These are phyloP conservation scores for Coriolopsis trogii DNA, from an alignment of 1,284 basidiomycete species.

Conservation along the genomic window DNA sequence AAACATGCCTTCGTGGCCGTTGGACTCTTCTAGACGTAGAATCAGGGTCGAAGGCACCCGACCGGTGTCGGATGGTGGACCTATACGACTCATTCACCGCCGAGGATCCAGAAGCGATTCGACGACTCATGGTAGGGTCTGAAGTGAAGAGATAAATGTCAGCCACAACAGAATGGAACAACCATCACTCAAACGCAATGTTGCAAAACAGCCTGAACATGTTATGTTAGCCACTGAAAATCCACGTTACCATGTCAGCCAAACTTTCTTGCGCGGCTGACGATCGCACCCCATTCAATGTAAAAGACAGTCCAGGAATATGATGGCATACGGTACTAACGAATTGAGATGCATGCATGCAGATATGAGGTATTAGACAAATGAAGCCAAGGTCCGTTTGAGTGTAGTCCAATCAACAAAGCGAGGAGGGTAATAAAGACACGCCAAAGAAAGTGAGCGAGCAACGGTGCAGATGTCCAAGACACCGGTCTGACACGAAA, in stretches of 20 bases:
- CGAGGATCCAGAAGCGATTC: constrained; percentile 24
- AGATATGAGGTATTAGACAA: constrained; percentile 12
- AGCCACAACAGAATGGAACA: constrained; percentile 6
- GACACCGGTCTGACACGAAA: neutral
- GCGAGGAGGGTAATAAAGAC: constrained; percentile 3
- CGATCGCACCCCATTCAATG: too few species aligned
- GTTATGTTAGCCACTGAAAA: too few species aligned
- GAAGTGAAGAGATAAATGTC: constrained; percentile 5
- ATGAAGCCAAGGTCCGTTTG: constrained; percentile 17
- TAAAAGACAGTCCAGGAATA: constrained; percentile 9
- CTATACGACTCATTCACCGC: constrained; percentile 12
- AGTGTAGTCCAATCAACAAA: constrained; percentile 11
- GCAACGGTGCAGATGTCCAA: constrained; percentile 2
- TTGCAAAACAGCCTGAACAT: too few species aligned
- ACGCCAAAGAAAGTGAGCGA: neutral
- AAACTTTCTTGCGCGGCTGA: too few species aligned
- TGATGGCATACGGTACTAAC: constrained; percentile 23
- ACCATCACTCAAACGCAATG: too few species aligned
- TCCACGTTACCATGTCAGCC: too few species aligned
- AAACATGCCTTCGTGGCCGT: neutral
- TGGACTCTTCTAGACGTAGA: too few species aligned
- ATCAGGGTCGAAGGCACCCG: constrained; percentile 30
- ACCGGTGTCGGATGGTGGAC: constrained; percentile 28
- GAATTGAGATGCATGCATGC: constrained; percentile 23
- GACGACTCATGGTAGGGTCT: constrained; percentile 23